Evolutionary conservation across 257 asterid genomes (phyloP).

Genomic region (Solanum megistacrolobum): DNA sequence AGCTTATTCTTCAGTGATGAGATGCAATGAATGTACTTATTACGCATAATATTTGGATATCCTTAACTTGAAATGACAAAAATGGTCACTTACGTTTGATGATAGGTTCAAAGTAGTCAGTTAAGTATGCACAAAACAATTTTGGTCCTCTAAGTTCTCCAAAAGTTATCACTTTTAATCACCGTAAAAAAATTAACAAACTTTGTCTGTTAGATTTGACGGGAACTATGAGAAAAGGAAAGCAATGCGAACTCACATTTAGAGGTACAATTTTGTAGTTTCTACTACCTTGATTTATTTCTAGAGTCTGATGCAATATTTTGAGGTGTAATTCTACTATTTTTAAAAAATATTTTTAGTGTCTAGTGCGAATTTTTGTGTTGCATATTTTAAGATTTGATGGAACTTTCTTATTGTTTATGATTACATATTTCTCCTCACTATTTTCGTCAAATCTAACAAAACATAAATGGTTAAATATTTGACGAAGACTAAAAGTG

Average conservation of each 20-base stretch:
- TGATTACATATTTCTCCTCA: not conserved
- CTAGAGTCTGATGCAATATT: not conserved
- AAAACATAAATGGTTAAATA: not conserved
- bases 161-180: not conserved
- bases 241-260: not conserved
- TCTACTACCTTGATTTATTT: not conserved
- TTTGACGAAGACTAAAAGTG: not conserved
- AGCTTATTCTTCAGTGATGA: not conserved
- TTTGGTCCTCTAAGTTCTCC: not conserved
- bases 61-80: not conserved
- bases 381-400: not conserved
- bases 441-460: not conserved
- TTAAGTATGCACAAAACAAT: not conserved
- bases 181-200: not conserved
- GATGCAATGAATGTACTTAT: not conserved
- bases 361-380: not conserved
- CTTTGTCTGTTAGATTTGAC: not conserved
- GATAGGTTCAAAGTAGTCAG: not conserved
- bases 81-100: not conserved
- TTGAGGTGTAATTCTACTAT: not conserved
- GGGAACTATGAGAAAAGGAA: not conserved
- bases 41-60: not conserved
- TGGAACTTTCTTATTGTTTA: not conserved
- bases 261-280: not conserved
- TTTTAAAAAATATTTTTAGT: not conserved